Conservation (phyloP, 1,284 basidiomycete species). For the Cystobasidiaceae sp. region DNA sequence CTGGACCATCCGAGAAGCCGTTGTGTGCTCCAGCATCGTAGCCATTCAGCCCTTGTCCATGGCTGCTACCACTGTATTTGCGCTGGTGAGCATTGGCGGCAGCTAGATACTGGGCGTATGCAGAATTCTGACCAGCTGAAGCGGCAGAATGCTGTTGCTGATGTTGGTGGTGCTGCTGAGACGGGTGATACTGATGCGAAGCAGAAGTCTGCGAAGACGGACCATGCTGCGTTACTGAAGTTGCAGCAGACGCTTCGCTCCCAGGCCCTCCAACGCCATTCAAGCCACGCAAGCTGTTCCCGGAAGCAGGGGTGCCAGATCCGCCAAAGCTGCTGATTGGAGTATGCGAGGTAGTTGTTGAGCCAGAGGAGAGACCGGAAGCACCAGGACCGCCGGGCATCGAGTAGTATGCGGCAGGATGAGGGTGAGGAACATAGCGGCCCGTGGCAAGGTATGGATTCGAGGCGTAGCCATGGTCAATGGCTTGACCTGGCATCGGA, state of each 20-base stretch:
- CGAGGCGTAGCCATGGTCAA: constrained; percentile 12
- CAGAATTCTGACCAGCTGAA: too few species aligned
- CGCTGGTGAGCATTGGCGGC: constrained; percentile 12
- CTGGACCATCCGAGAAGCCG: constrained; percentile 9
- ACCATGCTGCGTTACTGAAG: constrained; percentile 2
- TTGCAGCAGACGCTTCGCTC: constrained; percentile 8
- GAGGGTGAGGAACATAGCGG: background rate
- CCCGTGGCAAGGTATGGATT: constrained; percentile 7
- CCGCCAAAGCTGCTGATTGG: constrained; percentile 15
- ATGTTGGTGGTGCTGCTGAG: too few species aligned
- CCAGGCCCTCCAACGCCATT: background rate
- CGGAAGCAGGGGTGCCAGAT: background rate
- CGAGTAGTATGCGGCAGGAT: constrained; percentile 6
- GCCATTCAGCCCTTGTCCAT: too few species aligned
- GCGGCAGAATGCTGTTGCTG: too few species aligned
- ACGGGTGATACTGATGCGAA: too few species aligned
- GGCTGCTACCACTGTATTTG: background rate
- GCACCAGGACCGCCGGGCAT: constrained; percentile 1
- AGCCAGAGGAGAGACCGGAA: constrained; percentile 1
- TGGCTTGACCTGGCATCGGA: constrained; percentile 1
- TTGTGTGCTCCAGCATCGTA: background rate
- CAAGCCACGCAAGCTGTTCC: background rate
- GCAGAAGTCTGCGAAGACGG: background rate
- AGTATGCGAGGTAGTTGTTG: background rate
- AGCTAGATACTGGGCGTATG: constrained; percentile 18